phyloP scores from a whole-genome alignment of 73 alveolate genomes.

The Uronychia binucleata region DNA sequence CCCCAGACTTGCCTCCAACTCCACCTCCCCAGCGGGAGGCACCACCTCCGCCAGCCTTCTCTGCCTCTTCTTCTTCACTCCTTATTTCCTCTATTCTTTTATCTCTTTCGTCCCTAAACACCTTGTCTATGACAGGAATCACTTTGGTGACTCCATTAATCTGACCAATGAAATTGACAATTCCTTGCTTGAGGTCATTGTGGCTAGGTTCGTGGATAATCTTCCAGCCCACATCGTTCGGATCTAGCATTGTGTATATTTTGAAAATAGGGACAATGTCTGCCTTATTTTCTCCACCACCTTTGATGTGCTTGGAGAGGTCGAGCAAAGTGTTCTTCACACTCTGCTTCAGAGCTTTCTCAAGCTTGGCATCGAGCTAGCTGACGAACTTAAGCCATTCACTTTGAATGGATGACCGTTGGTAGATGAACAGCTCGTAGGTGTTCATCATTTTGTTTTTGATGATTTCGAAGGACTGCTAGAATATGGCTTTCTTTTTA shows the following conservation, averaged over 20 bases:
- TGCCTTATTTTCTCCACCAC: constrained; percentile 46
- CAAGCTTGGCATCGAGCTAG: constrained; percentile 76
- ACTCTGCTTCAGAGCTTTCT: constrained; percentile 89
- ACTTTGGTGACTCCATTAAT: constrained; percentile 54
- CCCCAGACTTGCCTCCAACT: constrained; percentile 26
- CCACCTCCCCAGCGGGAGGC: constrained; percentile 16
- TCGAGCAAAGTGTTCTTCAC: constrained; percentile 89
- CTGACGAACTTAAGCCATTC: constrained; percentile 72
- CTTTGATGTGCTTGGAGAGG: constrained; percentile 79
- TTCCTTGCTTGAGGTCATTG: constrained; percentile 62
- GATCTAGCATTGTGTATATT: constrained; percentile 51
- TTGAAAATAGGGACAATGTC: constrained; percentile 64
- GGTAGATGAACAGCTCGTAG: constrained; percentile 77
- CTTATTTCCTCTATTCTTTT: constrained; percentile 65
- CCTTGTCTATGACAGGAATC: constrained; percentile 73
- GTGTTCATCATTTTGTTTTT: constrained; percentile 72
- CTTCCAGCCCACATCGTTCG: constrained; percentile 49
- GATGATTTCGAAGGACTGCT: constrained; percentile 69
- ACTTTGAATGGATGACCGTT: constrained; percentile 63
- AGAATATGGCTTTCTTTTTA: constrained; percentile 57
- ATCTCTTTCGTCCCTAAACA: constrained; percentile 79
- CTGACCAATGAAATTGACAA: constrained; percentile 47
- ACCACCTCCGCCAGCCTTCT: constrained; percentile 54
- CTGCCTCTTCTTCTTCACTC: constrained; percentile 54
- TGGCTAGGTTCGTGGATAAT: constrained; percentile 75